A percentile compares a stretch with the other conserved stretches of the same genome.
phyloP scores from a whole-genome alignment of 331 rosid genomes.

The Ulmus americana region DNA sequence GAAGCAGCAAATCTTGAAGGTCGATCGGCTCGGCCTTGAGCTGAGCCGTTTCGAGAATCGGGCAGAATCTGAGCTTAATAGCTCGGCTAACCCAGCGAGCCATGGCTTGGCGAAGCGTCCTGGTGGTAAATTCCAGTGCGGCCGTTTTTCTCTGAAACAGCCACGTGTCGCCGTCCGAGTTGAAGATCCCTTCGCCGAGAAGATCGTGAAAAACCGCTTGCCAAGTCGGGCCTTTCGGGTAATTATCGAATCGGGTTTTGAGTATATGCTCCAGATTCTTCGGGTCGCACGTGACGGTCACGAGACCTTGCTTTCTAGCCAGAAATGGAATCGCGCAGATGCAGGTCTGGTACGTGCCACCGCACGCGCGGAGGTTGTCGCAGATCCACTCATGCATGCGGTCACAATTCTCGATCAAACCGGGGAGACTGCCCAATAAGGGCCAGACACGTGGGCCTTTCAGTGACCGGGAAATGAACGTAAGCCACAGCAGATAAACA shows the following conservation, averaged over 20 bases:
- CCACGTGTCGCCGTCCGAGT: slow-evolving; percentile 89
- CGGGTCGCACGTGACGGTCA: slow-evolving; percentile 96
- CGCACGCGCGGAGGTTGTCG: slow-evolving; percentile 82
- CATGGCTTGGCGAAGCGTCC: slow-evolving; percentile 91
- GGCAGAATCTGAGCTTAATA: slow-evolving; percentile 60
- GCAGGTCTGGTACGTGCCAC: slow-evolving; percentile 98
- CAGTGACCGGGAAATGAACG: slow-evolving; percentile 77
- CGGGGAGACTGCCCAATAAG: slow-evolving; percentile 77
- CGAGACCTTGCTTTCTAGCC: slow-evolving; percentile 81
- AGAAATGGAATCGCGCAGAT: slow-evolving; percentile 80
- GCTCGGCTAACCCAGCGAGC: slow-evolving; percentile 93
- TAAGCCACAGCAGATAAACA: slow-evolving; percentile 70
- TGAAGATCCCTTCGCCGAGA: slow-evolving; percentile 78
- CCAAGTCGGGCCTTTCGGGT: slow-evolving; percentile 92
- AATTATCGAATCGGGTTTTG: slow-evolving; percentile 78
- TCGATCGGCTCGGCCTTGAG: slow-evolving; percentile 40
- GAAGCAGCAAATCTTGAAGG: slow-evolving; percentile 64
- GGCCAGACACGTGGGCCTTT: slow-evolving; percentile 92
- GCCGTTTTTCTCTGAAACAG: slow-evolving; percentile 79
- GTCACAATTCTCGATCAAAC: slow-evolving; percentile 66
- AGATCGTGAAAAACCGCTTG: slow-evolving; percentile 81
- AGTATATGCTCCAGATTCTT: slow-evolving; percentile 75
- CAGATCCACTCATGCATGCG: slow-evolving; percentile 93
- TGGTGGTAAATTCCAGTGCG: slow-evolving; percentile 77
- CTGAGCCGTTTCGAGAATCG: slow-evolving; percentile 47